Conservation (phyloP, 2,329 filamentous ascomycete species). For the Ceratocystis harringtonii region DNA sequence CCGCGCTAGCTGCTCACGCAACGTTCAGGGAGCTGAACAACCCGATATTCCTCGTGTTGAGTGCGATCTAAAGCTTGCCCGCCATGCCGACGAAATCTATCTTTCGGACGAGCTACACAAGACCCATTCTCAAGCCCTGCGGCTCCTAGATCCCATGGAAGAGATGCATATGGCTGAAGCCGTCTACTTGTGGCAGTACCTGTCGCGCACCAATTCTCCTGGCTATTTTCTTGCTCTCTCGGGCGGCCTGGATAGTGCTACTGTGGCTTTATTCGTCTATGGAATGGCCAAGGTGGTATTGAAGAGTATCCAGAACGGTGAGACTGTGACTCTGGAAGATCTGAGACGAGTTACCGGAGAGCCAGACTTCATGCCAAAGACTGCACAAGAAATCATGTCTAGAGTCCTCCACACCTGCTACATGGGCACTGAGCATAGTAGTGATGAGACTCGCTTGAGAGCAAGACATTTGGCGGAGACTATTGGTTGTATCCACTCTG, state of each 20-base stretch:
- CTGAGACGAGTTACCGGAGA: constrained; percentile 21
- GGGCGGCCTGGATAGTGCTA: constrained; percentile 23
- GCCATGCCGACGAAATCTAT: constrained; percentile 21
- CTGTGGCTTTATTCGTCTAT: constrained; percentile 22
- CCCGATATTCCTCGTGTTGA: constrained; percentile 23
- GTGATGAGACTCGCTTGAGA: constrained; percentile 41
- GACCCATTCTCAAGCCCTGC: constrained; percentile 19
- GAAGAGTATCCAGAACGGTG: constrained; percentile 31
- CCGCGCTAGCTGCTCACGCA: constrained; percentile 40
- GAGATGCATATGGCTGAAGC: constrained; percentile 24
- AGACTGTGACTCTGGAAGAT: constrained; percentile 21
- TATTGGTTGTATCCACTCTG: constrained; percentile 58
- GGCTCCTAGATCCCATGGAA: constrained; percentile 23
- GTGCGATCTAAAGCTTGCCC: constrained; percentile 22
- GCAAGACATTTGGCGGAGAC: constrained; percentile 43
- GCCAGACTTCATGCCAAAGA: constrained; percentile 34
- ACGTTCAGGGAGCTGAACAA: constrained; percentile 39
- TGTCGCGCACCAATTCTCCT: constrained; percentile 32
- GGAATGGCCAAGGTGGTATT: constrained; percentile 45
- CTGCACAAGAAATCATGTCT: constrained; percentile 41
- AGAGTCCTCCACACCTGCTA: constrained; percentile 30
- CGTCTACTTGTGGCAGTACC: constrained; percentile 39
- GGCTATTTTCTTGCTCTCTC: constrained; percentile 40
- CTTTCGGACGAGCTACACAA: constrained; percentile 23
- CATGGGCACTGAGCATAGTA: constrained; percentile 47